phyloP scores from a whole-genome alignment of 331 rosid genomes.

The Cydonia oblonga region DNA sequence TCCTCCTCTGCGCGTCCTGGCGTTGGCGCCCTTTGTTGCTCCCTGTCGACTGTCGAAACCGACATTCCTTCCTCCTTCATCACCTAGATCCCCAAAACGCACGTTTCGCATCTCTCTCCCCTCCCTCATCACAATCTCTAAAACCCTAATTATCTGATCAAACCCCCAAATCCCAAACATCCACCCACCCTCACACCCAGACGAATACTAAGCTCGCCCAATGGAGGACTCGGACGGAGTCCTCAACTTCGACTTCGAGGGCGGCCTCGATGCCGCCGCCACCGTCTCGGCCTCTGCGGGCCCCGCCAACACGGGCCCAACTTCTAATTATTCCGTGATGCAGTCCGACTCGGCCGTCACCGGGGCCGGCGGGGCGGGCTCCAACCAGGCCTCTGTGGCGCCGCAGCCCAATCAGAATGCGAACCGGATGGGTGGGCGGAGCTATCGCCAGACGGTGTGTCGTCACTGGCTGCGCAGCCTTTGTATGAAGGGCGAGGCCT shows the following conservation, averaged over 20 bases:
- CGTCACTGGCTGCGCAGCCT: constrained; percentile 95
- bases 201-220: not conserved
- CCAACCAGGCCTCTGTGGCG: not conserved
- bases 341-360: constrained; percentile 13
- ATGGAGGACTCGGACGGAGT: constrained; percentile 99
- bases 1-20: not conserved
- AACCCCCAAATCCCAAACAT: not conserved
- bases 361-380: constrained; percentile 2
- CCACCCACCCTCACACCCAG: not conserved
- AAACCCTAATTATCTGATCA: constrained; percentile 11
- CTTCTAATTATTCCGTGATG: not conserved
- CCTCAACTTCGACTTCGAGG: constrained; percentile 97
- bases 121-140: not conserved
- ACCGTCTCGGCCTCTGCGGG: constrained; percentile 20
- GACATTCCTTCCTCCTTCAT: not conserved
- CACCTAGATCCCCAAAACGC: not conserved
- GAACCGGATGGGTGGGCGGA: constrained; percentile 46
- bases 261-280: constrained; percentile 65
- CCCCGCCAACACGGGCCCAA: constrained; percentile 29
- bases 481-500: constrained; percentile 98
- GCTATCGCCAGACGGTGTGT: constrained; percentile 97
- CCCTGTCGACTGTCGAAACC: not conserved
- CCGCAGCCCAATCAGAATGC: constrained; percentile 17
- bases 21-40: not conserved
- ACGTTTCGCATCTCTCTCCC: not conserved